These are phyloP conservation scores for Microbotryum silenes-acaulis DNA, from an alignment of 1,284 basidiomycete species.

Conservation along the genomic window DNA sequence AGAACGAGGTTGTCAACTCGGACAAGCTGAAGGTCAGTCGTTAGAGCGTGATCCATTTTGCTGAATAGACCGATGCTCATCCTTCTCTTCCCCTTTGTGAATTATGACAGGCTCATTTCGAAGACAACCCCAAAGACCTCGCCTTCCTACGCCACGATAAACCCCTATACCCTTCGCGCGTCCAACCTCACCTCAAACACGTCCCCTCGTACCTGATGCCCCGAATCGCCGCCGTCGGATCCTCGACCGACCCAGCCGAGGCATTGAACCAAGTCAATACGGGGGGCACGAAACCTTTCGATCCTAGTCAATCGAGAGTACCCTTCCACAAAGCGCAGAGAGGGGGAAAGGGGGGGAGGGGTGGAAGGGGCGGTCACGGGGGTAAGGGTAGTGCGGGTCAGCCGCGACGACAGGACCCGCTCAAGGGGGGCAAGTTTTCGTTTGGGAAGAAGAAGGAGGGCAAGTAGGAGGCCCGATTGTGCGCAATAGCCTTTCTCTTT, in stretches of 20 bases:
- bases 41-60: too few species aligned
- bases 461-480: not conserved
- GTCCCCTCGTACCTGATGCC: conserved; percentile 90
- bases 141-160: conserved; percentile 93
- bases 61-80: not conserved
- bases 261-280: not conserved
- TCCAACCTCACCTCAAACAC: conserved; percentile 91
- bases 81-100: not conserved
- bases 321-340: conserved; percentile 27
- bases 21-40: conserved; percentile 84
- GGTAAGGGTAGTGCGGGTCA: conserved; percentile 1
- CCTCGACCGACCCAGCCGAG: conserved; percentile 13
- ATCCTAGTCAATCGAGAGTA: conserved; percentile 1
- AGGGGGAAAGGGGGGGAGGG: conserved; percentile 3
- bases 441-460: conserved; percentile 7
- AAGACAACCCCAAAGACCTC: conserved; percentile 90
- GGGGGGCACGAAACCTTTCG: not conserved
- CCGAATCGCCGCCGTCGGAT: conserved; percentile 51
- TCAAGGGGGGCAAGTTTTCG: conserved; percentile 25
- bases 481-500: too few species aligned
- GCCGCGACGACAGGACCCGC: conserved; percentile 16
- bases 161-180: conserved; percentile 74
- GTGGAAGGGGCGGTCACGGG: conserved; percentile 5
- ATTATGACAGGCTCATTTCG: conserved; percentile 74
- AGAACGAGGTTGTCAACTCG: conserved; percentile 85